phyloP scores from a whole-genome alignment of 257 asterid genomes.

The Nicotiana attenuata region DNA sequence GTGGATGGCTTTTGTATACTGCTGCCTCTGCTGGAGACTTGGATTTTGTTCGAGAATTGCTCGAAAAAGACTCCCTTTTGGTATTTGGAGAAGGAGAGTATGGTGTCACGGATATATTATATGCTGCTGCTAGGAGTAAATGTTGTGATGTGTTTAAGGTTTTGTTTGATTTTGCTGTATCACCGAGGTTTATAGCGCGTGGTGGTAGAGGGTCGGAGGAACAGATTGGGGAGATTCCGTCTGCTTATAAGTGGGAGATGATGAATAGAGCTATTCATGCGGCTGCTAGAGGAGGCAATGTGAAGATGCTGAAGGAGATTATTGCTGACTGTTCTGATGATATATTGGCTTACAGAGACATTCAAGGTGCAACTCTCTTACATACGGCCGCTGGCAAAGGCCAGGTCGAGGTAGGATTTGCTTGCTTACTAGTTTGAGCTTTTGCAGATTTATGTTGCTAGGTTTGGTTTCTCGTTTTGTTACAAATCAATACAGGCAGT shows the following conservation, averaged over 20 bases:
- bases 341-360: slow-evolving; percentile 56
- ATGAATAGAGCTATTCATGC: slow-evolving; percentile 80
- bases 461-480: background rate
- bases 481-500: background rate
- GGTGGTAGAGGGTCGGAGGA: slow-evolving; percentile 33
- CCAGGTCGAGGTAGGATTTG: slow-evolving; percentile 55
- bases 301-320: slow-evolving; percentile 58
- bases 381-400: slow-evolving; percentile 94
- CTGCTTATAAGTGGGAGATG: slow-evolving; percentile 71
- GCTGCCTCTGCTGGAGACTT: slow-evolving; percentile 94
- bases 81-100: slow-evolving; percentile 94
- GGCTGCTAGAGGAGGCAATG: slow-evolving; percentile 93
- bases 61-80: slow-evolving; percentile 64
- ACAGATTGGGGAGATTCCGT: slow-evolving; percentile 51
- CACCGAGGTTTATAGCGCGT: slow-evolving; percentile 44
- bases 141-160: slow-evolving; percentile 44
- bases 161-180: slow-evolving; percentile 56
- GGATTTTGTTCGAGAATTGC: slow-evolving; percentile 58
- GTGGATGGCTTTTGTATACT: slow-evolving; percentile 90
- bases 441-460: background rate
- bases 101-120: slow-evolving; percentile 78
- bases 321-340: slow-evolving; percentile 51
- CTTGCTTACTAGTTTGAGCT: background rate
- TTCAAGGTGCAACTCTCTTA: slow-evolving; percentile 60
- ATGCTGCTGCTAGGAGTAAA: slow-evolving; percentile 86